Conservation (phyloP, 2,329 filamentous ascomycete genomes). For the Anthostomella pinea region DNA sequence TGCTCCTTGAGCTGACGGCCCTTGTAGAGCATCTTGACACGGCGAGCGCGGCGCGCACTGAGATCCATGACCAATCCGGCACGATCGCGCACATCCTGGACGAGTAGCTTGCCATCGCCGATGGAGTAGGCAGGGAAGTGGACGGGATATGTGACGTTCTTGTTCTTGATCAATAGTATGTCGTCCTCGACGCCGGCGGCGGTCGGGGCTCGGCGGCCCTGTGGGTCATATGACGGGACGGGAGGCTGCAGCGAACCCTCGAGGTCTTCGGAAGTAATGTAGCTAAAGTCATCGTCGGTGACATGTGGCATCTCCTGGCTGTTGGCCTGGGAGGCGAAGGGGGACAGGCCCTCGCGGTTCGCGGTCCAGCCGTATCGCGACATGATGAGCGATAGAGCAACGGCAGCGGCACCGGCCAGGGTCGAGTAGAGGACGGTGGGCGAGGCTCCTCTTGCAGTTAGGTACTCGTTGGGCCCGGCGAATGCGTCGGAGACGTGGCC, state of each 20-base stretch:
- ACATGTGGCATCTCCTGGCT: conserved; percentile 56
- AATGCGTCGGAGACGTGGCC: conserved; percentile 47
- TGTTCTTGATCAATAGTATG: conserved; percentile 67
- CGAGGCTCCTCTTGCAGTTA: conserved; percentile 50
- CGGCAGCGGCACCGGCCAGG: conserved; percentile 44
- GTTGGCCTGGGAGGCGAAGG: conserved; percentile 45
- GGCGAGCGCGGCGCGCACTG: conserved; percentile 46
- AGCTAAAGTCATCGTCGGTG: conserved; percentile 74
- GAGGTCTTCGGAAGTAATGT: conserved; percentile 77
- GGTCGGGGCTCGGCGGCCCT: conserved; percentile 30
- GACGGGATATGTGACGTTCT: conserved; percentile 62
- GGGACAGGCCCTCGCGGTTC: conserved; percentile 45
- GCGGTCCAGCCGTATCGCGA: conserved; percentile 52
- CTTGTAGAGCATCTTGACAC: conserved; percentile 71
- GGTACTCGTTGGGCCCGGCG: conserved; percentile 49
- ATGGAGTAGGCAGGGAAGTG: conserved; percentile 76
- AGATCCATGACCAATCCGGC: conserved; percentile 65
- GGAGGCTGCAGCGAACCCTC: conserved; percentile 40
- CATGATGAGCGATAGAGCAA: conserved; percentile 53
- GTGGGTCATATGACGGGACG: conserved; percentile 41
- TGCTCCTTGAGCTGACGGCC: conserved; percentile 68
- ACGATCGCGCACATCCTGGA: conserved; percentile 65
- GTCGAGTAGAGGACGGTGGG: conserved; percentile 50
- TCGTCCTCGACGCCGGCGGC: conserved; percentile 57
- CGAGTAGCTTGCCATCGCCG: conserved; percentile 66